Conservation (phyloP, 1,139 yeast species). For the Nakaseomyces nivariensis region DNA sequence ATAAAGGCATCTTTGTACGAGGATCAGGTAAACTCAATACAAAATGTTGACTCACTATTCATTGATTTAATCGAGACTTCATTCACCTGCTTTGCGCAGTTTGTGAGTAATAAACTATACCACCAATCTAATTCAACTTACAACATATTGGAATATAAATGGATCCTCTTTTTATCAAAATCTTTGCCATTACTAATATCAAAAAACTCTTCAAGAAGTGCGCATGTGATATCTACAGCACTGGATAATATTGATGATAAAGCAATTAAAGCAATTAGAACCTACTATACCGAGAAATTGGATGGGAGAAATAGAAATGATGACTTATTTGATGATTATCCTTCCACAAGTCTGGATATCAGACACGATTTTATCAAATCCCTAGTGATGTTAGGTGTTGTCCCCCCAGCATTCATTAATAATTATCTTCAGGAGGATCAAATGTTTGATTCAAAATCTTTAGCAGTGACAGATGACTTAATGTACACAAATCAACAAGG, state of each 20-base stretch:
- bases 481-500: constrained; percentile 24
- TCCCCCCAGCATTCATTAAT: constrained; percentile 36
- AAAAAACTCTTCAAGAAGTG: constrained; percentile 19
- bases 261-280: constrained; percentile 26
- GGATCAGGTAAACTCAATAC: constrained; percentile 9
- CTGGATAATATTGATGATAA: constrained; percentile 27
- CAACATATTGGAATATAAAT: constrained; percentile 25
- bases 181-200: constrained; percentile 24
- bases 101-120: constrained; percentile 28
- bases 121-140: constrained; percentile 26
- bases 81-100: constrained; percentile 30
- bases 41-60: constrained; percentile 14
- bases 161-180: constrained; percentile 27
- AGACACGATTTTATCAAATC: constrained; percentile 49
- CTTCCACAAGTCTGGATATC: constrained; percentile 40
- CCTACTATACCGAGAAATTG: constrained; percentile 27
- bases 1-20: constrained; percentile 18
- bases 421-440: constrained; percentile 40
- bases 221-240: constrained; percentile 19
- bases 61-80: constrained; percentile 28
- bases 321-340: constrained; percentile 36
- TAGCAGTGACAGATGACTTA: constrained; percentile 25
- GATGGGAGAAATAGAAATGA: constrained; percentile 23
- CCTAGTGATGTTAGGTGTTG: constrained; percentile 37
- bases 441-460: constrained; percentile 27